phyloP scores from a whole-genome alignment of 1,139 yeast genomes.

The Blastobotrys apis region DNA sequence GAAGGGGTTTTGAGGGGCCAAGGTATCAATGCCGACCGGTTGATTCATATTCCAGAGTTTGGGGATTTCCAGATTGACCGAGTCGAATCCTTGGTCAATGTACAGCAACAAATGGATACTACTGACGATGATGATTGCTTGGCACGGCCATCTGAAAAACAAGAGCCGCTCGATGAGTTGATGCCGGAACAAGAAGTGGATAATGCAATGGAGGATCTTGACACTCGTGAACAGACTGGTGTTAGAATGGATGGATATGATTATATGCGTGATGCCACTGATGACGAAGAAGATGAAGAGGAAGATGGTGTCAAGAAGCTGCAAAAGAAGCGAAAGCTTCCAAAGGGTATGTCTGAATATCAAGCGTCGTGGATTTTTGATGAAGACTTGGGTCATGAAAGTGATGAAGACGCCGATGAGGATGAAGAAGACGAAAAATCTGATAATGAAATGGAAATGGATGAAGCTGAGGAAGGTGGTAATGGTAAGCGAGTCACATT shows the following conservation, averaged over 20 bases:
- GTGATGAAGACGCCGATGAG: constrained; percentile 47
- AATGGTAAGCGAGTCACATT: constrained; percentile 21
- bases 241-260: constrained; percentile 70
- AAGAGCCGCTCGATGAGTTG: constrained; percentile 64
- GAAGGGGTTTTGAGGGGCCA: constrained; percentile 85
- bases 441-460: constrained; percentile 38
- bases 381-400: constrained; percentile 41
- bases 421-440: constrained; percentile 41
- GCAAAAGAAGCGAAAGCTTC: constrained; percentile 46
- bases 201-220: constrained; percentile 37
- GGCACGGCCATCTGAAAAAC: constrained; percentile 46
- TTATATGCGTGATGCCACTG: constrained; percentile 44
- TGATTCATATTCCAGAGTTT: constrained; percentile 79
- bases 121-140: constrained; percentile 34
- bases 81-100: constrained; percentile 36
- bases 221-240: constrained; percentile 47
- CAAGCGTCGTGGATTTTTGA: constrained; percentile 91
- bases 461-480: constrained; percentile 33
- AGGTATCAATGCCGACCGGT: constrained; percentile 71
- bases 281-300: constrained; percentile 25
- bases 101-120: constrained; percentile 33
- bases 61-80: constrained; percentile 83
- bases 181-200: constrained; percentile 48
- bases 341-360: constrained; percentile 88
- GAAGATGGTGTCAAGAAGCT: constrained; percentile 22